Conservation (phyloP, 2,329 filamentous ascomycete genomes). For the Cercospora canescens region DNA sequence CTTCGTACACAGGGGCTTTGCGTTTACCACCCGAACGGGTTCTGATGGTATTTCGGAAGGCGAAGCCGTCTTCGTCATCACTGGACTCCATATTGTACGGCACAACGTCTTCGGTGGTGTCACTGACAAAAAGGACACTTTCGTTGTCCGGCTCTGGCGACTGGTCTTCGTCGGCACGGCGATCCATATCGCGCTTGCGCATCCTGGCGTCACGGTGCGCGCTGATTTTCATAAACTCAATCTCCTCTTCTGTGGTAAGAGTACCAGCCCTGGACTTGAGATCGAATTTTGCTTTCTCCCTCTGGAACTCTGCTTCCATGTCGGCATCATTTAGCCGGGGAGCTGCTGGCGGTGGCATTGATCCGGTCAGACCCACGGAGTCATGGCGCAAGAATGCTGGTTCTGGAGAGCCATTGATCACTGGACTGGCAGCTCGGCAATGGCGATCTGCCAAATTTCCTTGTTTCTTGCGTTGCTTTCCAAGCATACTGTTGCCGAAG, state of each 20-base stretch:
- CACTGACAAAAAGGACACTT: slow-evolving; percentile 16
- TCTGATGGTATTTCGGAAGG: not conserved
- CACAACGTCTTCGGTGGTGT: not conserved
- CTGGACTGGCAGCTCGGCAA: not conserved
- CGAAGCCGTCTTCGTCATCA: not conserved
- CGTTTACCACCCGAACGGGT: slow-evolving; percentile 5
- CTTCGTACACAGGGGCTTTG: slow-evolving; percentile 1
- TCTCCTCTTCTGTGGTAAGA: slow-evolving; percentile 22
- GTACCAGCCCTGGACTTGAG: slow-evolving; percentile 19
- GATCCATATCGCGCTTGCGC: slow-evolving; percentile 21
- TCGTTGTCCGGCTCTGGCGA: slow-evolving; percentile 13
- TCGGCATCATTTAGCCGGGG: not conserved
- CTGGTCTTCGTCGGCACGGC: slow-evolving; percentile 12
- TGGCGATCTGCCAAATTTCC: not conserved
- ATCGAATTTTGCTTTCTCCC: slow-evolving; percentile 4
- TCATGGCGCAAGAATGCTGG: not conserved
- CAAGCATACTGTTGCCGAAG: not conserved
- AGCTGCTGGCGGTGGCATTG: slow-evolving; percentile 2
- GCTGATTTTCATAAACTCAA: slow-evolving; percentile 25
- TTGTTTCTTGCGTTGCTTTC: not conserved
- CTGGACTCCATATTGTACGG: slow-evolving; percentile 1
- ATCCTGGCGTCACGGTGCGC: slow-evolving; percentile 20
- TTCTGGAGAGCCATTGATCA: not conserved
- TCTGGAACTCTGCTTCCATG: slow-evolving; percentile 5
- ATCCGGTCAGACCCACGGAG: not conserved